phyloP scores from a whole-genome alignment of 1,284 basidiomycete genomes.

The Ustilago nuda region DNA sequence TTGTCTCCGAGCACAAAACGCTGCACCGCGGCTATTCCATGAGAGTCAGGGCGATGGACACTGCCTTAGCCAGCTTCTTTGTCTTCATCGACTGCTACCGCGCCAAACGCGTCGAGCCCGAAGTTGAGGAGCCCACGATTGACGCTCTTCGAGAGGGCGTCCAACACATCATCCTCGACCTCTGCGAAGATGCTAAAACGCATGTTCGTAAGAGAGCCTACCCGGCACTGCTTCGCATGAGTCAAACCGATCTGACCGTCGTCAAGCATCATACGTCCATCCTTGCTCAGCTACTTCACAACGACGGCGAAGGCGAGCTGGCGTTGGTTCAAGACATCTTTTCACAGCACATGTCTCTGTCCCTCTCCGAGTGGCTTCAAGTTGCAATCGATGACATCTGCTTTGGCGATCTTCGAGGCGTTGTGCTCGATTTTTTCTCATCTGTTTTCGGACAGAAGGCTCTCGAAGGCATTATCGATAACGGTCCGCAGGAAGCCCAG shows the following conservation, averaged over 20 bases:
- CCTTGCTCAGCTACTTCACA: conserved; percentile 24
- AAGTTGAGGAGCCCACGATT: not conserved
- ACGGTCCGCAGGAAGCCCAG: not conserved
- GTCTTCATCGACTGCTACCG: not conserved
- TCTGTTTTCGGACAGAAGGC: not conserved
- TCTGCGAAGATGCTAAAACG: conserved; percentile 14
- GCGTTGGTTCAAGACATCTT: conserved; percentile 9
- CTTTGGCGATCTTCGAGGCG: not conserved
- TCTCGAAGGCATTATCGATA: conserved; percentile 6
- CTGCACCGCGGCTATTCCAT: not conserved
- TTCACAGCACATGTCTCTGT: conserved; percentile 8
- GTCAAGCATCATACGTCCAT: conserved; percentile 20
- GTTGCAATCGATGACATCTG: conserved; percentile 10
- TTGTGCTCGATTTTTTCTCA: conserved; percentile 14
- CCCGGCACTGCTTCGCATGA: conserved; percentile 8
- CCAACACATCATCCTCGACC: conserved; percentile 16
- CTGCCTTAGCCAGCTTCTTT: conserved; percentile 2
- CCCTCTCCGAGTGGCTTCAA: conserved; percentile 11
- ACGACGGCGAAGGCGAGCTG: conserved; percentile 18
- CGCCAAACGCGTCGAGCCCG: not conserved
- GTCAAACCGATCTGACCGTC: conserved; percentile 13
- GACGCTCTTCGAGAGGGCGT: conserved; percentile 6
- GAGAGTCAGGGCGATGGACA: conserved; percentile 16
- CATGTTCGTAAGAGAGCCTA: conserved; percentile 18
- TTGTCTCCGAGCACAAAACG: conserved; percentile 5